phyloP scores from a whole-genome alignment of 441 rosid genomes.

The Syzygium malaccense region DNA sequence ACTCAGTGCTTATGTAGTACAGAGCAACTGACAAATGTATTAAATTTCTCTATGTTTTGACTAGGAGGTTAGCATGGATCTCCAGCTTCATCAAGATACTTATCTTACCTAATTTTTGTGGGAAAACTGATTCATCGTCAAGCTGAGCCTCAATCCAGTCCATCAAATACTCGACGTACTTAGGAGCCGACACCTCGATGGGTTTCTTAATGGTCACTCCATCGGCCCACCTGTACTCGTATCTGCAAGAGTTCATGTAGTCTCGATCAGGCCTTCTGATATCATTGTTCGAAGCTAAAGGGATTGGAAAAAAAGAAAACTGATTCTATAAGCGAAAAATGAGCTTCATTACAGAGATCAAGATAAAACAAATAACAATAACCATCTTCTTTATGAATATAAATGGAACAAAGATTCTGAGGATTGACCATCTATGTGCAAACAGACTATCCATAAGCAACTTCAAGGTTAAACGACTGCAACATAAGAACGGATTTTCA shows the following conservation, averaged over 20 bases:
- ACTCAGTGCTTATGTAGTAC: background rate
- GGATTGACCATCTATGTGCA: background rate
- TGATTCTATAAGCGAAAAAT: background rate
- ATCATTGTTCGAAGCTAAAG: background rate
- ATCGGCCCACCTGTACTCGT: conserved; percentile 47
- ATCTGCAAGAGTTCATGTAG: conserved; percentile 15
- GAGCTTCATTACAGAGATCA: background rate
- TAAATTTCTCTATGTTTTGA: background rate
- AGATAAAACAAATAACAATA: background rate
- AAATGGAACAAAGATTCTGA: background rate
- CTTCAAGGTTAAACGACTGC: background rate
- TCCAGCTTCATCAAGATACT: background rate
- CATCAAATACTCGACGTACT: conserved; percentile 42
- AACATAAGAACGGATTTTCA: background rate
- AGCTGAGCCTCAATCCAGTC: conserved; percentile 45
- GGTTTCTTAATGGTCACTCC: conserved; percentile 41
- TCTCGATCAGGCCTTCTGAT: background rate
- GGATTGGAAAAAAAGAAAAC: background rate
- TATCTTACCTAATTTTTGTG: conserved; percentile 30
- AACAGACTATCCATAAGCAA: background rate
- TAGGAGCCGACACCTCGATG: conserved; percentile 50
- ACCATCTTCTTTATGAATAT: background rate
- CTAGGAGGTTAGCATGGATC: background rate
- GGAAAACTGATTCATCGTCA: conserved; percentile 41
- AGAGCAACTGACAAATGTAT: background rate